A percentile compares a stretch with the other conserved stretches of the same genome.
Conservation (phyloP, 352 stramenopile species). For the Phytophthora foliorum region DNA sequence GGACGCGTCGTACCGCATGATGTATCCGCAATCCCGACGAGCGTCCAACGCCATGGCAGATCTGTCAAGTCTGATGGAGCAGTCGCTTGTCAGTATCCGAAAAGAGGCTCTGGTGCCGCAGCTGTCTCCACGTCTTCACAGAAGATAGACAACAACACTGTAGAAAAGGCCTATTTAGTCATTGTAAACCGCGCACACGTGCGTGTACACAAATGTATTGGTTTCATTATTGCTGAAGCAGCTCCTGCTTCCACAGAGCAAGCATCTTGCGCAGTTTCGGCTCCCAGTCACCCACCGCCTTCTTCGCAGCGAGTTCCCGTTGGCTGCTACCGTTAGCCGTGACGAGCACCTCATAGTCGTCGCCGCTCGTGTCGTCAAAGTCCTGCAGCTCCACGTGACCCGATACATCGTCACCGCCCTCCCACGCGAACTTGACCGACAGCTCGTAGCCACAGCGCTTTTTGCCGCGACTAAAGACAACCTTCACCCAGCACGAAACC, state of each 20-base stretch:
- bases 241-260: constrained; percentile 76
- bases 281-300: constrained; percentile 68
- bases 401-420: constrained; percentile 55
- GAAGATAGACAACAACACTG: constrained; percentile 10
- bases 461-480: constrained; percentile 87
- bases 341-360: constrained; percentile 83
- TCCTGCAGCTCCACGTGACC: constrained; percentile 85
- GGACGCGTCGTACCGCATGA: constrained; percentile 63
- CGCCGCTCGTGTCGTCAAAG: constrained; percentile 87
- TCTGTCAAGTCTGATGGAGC: constrained; percentile 82
- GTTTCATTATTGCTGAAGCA: constrained; percentile 76
- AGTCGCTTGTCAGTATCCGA: constrained; percentile 72
- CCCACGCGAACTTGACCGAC: constrained; percentile 84
- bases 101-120: constrained; percentile 48
- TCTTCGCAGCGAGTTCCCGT: constrained; percentile 64
- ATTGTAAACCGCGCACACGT: constrained; percentile 18
- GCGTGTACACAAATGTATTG: constrained; percentile 35
- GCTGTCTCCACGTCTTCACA: constrained; percentile 6
- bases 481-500: constrained; percentile 30
- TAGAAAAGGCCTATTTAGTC: constrained; percentile 14
- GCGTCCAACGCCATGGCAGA: constrained; percentile 79
- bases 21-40: constrained; percentile 53
- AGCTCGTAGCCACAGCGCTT: constrained; percentile 90
- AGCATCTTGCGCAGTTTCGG: constrained; percentile 72
- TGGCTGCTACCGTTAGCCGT: constrained; percentile 56